These are phyloP conservation scores for Sclerotiophoma versabilis DNA, from an alignment of 2,329 filamentous ascomycete genomes.

Conservation along the genomic window DNA sequence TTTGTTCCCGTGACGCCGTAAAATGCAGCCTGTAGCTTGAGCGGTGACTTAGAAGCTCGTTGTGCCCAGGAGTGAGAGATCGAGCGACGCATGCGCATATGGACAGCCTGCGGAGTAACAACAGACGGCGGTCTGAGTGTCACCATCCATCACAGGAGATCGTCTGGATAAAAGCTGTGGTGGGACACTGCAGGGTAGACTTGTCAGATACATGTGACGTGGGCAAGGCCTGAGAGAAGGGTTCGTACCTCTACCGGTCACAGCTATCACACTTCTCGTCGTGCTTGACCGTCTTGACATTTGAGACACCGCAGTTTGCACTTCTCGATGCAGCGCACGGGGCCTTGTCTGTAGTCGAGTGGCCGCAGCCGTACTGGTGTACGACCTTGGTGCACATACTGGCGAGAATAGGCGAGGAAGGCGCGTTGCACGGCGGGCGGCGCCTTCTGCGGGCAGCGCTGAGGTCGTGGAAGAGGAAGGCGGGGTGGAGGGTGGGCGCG, in stretches of 20 bases:
- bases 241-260: conserved; percentile 51
- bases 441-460: conserved; percentile 33
- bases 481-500: conserved; percentile 30
- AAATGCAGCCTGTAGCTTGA: conserved; percentile 48
- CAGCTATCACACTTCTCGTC: conserved; percentile 57
- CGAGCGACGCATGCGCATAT: conserved; percentile 30
- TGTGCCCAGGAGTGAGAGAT: conserved; percentile 30
- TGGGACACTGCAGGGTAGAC: conserved; percentile 30
- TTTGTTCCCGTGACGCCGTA: conserved; percentile 50
- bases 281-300: conserved; percentile 55
- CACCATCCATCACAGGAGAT: conserved; percentile 44
- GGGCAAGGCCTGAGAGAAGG: conserved; percentile 11
- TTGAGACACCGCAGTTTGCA: conserved; percentile 51
- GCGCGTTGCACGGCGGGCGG: conserved; percentile 31
- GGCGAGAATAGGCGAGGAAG: conserved; percentile 26
- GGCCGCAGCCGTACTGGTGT: conserved; percentile 57
- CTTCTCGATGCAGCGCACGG: conserved; percentile 56
- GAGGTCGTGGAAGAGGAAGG: conserved; percentile 23
- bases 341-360: conserved; percentile 53
- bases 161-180: conserved; percentile 42
- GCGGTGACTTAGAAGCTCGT: conserved; percentile 25
- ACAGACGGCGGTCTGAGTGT: conserved; percentile 36
- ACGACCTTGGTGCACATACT: conserved; percentile 58
- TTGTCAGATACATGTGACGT: conserved; percentile 41
- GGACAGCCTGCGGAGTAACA: conserved; percentile 36